Percentiles rank a stretch among this genome's conserved stretches.
Conservation (phyloP, 371 early-diverging fungal species). For the Mucor lusitanicus region DNA sequence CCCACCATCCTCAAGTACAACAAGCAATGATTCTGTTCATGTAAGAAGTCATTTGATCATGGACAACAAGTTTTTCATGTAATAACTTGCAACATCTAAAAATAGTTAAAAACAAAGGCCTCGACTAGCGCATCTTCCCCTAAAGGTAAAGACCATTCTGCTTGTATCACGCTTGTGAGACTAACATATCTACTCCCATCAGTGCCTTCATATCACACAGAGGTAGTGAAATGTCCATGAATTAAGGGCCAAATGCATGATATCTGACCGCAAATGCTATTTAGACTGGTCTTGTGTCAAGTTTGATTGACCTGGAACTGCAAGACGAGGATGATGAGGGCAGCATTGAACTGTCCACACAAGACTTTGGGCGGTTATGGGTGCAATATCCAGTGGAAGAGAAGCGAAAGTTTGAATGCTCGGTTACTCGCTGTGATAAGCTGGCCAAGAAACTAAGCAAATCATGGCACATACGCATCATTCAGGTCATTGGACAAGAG, state of each 20-base stretch:
- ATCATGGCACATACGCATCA: constrained; percentile 23
- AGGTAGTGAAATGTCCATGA: not conserved
- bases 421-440: constrained; percentile 13
- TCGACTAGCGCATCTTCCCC: not conserved
- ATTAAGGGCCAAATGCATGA: no score
- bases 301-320: constrained; percentile 28
- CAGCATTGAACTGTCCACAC: not conserved
- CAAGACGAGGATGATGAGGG: constrained; percentile 2
- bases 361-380: constrained; percentile 36
- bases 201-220: not conserved
- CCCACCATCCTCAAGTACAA: not conserved
- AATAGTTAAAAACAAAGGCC: not conserved
- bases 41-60: not conserved
- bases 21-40: not conserved
- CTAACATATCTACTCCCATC: not conserved
- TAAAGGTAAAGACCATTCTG: not conserved
- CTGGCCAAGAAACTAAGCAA: constrained; percentile 10
- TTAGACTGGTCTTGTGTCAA: constrained; percentile 16
- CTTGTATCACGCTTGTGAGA: not conserved
- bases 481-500: constrained; percentile 38
- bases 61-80: not conserved
- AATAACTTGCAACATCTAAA: not conserved
- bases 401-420: constrained; percentile 15
- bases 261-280: no score
- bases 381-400: constrained; percentile 18